These are phyloP conservation scores for Ensete glaucum DNA, from an alignment of 176 grass and related monocot species.

Conservation along the genomic window DNA sequence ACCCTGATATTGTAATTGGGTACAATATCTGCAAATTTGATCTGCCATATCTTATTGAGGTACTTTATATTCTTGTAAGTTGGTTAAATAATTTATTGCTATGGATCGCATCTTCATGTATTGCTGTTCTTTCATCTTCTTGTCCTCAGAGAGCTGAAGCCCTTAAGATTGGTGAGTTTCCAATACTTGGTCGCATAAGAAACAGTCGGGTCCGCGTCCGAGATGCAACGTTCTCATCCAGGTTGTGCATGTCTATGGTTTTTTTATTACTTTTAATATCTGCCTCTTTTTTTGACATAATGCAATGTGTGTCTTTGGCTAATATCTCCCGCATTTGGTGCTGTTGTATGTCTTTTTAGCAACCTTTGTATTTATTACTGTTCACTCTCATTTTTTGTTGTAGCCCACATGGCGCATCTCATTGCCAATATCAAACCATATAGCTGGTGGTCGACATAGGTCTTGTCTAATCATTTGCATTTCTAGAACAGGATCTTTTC, in stretches of 20 bases:
- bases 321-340: not conserved
- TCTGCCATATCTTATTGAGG: constrained; percentile 92
- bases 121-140: not conserved
- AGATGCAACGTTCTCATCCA: constrained; percentile 88
- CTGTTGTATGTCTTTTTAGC: not conserved
- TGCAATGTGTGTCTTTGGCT: too few relatives aligned
- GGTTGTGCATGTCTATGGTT: constrained; percentile 30
- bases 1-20: constrained; percentile 97
- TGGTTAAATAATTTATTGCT: not conserved
- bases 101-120: not conserved
- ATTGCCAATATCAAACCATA: not conserved
- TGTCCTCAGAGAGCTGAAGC: constrained; percentile 84
- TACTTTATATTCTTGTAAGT: constrained; percentile 7
- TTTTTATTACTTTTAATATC: not conserved
- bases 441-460: too few relatives aligned
- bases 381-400: not conserved
- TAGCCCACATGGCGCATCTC: not conserved
- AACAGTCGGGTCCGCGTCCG: constrained; percentile 81
- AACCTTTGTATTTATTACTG: not conserved
- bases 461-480: too few relatives aligned
- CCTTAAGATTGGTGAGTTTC: constrained; percentile 91
- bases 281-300: not conserved
- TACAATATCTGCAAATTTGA: constrained; percentile 99
- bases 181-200: constrained; percentile 84
- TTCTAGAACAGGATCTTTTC: too few relatives aligned